Base-by-base conservation (phyloP, 2,329 filamentous ascomycete genomes). In the Chaetothyriales sp. region DNA sequence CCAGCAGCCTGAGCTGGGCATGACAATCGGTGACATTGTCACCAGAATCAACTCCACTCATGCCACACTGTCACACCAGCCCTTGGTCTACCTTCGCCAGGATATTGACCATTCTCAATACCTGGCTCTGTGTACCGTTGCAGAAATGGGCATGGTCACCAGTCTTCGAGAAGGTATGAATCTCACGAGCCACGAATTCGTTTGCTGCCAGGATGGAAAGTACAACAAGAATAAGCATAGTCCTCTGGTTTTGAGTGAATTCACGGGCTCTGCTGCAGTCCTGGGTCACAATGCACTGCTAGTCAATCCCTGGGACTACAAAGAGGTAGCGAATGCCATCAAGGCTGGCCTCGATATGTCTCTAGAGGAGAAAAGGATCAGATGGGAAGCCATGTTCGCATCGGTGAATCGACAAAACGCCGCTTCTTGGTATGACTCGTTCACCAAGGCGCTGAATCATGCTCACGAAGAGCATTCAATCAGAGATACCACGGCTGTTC, bases 101-200 rank as follows among this genome's bases (percentile, higher is more conserved):
- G 90, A 96, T 61, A 92, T 96, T 53, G 83, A 86, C 52, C 95
- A 94, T 63, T 75, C 85, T 0, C 89, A 95, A 63, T 96, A 95
- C 61, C 76, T 96, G n/a, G 90, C 89, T 1, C 73, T 96, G 6
- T 75, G 95, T 46, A 87, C 86, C 2, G 83, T 93, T 49, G 92
- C 90, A 1, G 89, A 96, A 68, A 85, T 84, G 2, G 73, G 96
- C 47, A 92, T 95, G 79, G 92, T 96, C 62, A 93, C 90, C 1
- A 93, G 87, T 63, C 80, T 96, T 60, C 86, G 92, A 49, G 90
- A 96, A 65, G 90, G 90, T 55, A 96, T 96, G 92, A 96, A 95
- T 64, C 69, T 96, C 51, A 95, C 90, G 0, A 89, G 85, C 5
- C 92, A 96, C 64, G 90, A 96, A 65, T 96, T 88, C 62, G 77